Conservation (phyloP, 1,139 yeast species). For the Pichia sp. region DNA sequence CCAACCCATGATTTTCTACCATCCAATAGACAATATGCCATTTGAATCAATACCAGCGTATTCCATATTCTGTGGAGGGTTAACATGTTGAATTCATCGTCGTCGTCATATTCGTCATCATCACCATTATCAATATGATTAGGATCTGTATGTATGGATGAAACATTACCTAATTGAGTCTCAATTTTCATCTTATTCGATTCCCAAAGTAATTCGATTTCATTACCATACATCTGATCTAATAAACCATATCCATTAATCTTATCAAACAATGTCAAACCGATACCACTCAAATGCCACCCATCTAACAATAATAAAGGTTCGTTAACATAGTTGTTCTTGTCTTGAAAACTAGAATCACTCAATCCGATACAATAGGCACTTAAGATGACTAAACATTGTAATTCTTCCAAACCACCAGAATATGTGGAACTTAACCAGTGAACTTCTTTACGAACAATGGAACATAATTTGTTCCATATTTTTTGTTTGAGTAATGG, state of each 20-base stretch:
- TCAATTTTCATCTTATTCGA: conserved; percentile 7
- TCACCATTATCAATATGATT: conserved; percentile 1
- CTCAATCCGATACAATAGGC: conserved; percentile 41
- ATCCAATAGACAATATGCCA: conserved; percentile 64
- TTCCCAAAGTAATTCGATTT: conserved; percentile 11
- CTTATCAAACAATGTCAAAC: conserved; percentile 17
- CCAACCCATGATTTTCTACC: conserved; percentile 58
- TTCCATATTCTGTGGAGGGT: conserved; percentile 46
- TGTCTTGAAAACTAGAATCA: conserved; percentile 2
- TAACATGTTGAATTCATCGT: conserved; percentile 30
- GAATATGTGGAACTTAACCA: conserved; percentile 38
- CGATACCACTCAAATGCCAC: conserved; percentile 16
- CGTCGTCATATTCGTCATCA: conserved; percentile 30
- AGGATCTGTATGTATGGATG: background rate
- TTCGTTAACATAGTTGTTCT: background rate
- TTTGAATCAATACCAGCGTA: conserved; percentile 68
- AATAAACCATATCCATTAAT: conserved; percentile 16
- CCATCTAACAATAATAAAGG: conserved; percentile 17
- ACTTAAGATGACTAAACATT: conserved; percentile 60
- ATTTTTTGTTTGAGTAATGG: conserved; percentile 37
- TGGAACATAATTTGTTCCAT: conserved; percentile 37
- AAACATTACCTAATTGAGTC: background rate
- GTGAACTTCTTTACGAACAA: conserved; percentile 49
- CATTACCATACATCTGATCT: conserved; percentile 14
- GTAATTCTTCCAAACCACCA: conserved; percentile 53